A percentile compares a stretch with the other conserved stretches of the same genome.
phyloP scores from a whole-genome alignment of 2,329 filamentous ascomycete species.

The Aspergillus sp. region DNA sequence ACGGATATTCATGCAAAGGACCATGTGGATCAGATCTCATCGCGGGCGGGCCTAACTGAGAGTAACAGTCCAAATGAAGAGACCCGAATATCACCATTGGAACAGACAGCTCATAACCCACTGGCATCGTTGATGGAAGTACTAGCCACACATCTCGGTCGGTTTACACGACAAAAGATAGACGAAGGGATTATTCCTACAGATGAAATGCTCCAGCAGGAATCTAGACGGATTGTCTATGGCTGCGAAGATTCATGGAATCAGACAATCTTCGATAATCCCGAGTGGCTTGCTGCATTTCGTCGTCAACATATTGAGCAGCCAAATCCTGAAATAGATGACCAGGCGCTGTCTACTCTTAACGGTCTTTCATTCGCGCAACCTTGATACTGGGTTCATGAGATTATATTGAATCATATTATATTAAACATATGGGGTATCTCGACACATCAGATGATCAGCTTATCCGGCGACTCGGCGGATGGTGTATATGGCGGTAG shows the following conservation, averaged over 20 bases:
- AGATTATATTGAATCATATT: too few relatives aligned
- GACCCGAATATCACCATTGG: too few relatives aligned
- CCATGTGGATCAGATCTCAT: constrained; percentile 11
- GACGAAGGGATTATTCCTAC: constrained; percentile 11
- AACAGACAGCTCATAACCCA: not conserved
- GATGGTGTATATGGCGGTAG: too few relatives aligned
- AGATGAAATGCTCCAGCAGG: constrained; percentile 20
- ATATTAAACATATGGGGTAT: too few relatives aligned
- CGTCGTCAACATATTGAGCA: not conserved
- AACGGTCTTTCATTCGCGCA: too few relatives aligned
- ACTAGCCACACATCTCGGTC: constrained; percentile 7
- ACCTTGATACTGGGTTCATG: too few relatives aligned
- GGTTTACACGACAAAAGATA: constrained; percentile 13
- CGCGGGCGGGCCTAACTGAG: not conserved
- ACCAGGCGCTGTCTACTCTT: too few relatives aligned
- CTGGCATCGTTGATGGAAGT: too few relatives aligned
- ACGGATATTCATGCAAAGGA: constrained; percentile 7
- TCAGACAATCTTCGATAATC: constrained; percentile 15
- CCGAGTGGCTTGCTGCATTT: constrained; percentile 10
- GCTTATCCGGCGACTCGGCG: too few relatives aligned
- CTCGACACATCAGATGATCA: too few relatives aligned
- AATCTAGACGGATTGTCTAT: constrained; percentile 16
- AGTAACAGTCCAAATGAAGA: too few relatives aligned
- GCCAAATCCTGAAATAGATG: too few relatives aligned
- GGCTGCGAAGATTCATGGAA: constrained; percentile 20